Evolutionary conservation across 352 stramenopile genomes (phyloP).

Genomic region (Elongisporangium senticosum): DNA sequence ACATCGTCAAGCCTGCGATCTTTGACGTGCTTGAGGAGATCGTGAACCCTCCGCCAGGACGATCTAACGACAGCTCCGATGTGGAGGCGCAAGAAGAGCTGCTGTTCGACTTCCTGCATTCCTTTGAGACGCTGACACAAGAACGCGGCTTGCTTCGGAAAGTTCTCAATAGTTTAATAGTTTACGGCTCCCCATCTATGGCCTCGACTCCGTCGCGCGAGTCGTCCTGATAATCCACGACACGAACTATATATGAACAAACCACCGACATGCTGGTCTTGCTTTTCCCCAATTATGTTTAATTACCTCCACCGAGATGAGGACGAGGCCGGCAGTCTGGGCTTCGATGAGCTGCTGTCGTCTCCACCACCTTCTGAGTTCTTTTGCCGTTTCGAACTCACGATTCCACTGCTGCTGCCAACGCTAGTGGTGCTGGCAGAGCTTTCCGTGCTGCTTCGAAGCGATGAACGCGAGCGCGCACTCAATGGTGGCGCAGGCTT

Average conservation of each 20-base stretch:
- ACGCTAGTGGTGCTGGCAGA: background rate
- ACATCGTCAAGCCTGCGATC: conserved; percentile 74
- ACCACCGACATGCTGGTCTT: background rate
- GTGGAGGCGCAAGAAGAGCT: conserved; percentile 54
- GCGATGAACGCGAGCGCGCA: background rate
- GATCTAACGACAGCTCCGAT: conserved; percentile 23
- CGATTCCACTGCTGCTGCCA: background rate
- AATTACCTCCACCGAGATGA: background rate
- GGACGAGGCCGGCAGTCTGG: background rate
- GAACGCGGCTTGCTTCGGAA: conserved; percentile 53
- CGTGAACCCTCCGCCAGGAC: conserved; percentile 14
- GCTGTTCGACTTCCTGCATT: conserved; percentile 74
- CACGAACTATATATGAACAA: background rate
- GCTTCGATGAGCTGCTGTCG: background rate
- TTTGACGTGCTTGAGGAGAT: conserved; percentile 62
- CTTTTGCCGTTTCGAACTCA: background rate
- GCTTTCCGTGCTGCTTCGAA: background rate
- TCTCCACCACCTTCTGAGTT: background rate
- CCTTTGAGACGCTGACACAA: conserved; percentile 67
- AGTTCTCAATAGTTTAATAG: conserved; percentile 56
- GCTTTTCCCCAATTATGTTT: background rate
- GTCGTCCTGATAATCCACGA: background rate
- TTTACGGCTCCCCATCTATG: conserved; percentile 1
- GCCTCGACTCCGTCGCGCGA: background rate
- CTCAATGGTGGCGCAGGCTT: background rate